Evolutionary conservation across 2,329 filamentous ascomycete species (phyloP).

Genomic region (Ceratocystis cubensis): DNA sequence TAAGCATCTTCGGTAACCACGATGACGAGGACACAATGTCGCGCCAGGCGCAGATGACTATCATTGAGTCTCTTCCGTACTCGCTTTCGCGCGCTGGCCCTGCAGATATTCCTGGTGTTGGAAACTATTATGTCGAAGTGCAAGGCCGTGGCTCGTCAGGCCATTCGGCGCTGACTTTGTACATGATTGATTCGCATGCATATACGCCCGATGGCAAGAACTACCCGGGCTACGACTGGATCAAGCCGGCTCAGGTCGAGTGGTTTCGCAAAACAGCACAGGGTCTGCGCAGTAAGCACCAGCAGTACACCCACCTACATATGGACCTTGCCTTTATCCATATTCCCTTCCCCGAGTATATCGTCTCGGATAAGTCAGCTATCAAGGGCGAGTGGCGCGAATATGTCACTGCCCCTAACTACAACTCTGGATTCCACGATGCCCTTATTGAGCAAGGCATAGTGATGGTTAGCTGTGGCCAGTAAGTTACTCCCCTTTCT

Average conservation of each 20-base stretch:
- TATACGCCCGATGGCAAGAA: constrained; percentile 82
- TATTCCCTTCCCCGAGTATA: constrained; percentile 87
- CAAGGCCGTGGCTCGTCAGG: constrained; percentile 64
- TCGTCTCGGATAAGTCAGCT: constrained; percentile 44
- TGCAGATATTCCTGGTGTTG: constrained; percentile 72
- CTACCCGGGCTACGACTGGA: constrained; percentile 92
- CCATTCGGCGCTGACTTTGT: constrained; percentile 88
- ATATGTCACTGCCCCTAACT: constrained; percentile 71
- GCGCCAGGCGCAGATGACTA: constrained; percentile 66
- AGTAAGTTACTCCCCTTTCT: constrained; percentile 46
- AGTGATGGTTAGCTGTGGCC: constrained; percentile 78
- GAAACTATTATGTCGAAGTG: constrained; percentile 90
- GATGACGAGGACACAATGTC: constrained; percentile 81
- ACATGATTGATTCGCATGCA: constrained; percentile 83
- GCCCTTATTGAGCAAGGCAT: constrained; percentile 77
- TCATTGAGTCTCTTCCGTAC: constrained; percentile 78
- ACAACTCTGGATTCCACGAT: constrained; percentile 87
- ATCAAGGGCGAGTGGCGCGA: constrained; percentile 60
- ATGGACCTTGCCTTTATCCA: constrained; percentile 97
- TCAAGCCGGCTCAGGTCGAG: constrained; percentile 84
- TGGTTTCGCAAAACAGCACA: constrained; percentile 81
- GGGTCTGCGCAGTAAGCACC: constrained; percentile 61
- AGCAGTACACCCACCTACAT: constrained; percentile 78
- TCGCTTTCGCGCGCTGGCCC: constrained; percentile 79
- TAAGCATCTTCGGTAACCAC: constrained; percentile 92